These are phyloP conservation scores for Ceratonia siliqua DNA, from an alignment of 306 rosid species.

Conservation along the genomic window DNA sequence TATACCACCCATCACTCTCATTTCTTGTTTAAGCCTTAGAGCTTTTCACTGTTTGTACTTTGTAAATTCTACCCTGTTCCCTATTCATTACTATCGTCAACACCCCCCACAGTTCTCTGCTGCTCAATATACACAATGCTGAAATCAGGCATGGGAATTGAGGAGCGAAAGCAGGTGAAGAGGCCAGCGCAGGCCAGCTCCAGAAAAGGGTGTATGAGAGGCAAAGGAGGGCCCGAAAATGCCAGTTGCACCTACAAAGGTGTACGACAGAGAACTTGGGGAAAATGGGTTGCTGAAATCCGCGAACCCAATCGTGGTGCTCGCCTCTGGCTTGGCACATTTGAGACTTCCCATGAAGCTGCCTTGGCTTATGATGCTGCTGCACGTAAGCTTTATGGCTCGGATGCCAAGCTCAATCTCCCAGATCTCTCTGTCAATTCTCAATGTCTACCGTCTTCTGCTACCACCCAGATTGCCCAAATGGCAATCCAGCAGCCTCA, in stretches of 20 bases:
- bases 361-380: constrained; percentile 87
- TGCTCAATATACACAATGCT: no score
- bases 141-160: constrained; percentile 34
- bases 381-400: constrained; percentile 73
- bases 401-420: constrained; percentile 79
- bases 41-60: background rate
- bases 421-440: constrained; percentile 28
- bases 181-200: constrained; percentile 68
- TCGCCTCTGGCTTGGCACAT: constrained; percentile 93
- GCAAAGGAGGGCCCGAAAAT: constrained; percentile 92
- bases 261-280: constrained; percentile 95
- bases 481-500: constrained; percentile 18
- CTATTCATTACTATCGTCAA: background rate
- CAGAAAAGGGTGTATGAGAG: constrained; percentile 90
- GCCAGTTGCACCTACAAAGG: constrained; percentile 86
- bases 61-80: no score
- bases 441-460: constrained; percentile 21
- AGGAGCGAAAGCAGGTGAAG: constrained; percentile 43
- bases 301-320: constrained; percentile 94
- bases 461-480: background rate
- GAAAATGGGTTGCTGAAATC: constrained; percentile 97
- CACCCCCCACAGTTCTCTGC: background rate
- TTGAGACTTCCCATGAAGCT: constrained; percentile 73
- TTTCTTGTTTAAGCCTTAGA: no score
- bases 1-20: constrained; percentile 26